These are phyloP conservation scores for Penicillium sp. DNA, from an alignment of 2,329 filamentous ascomycete genomes.

Conservation along the genomic window DNA sequence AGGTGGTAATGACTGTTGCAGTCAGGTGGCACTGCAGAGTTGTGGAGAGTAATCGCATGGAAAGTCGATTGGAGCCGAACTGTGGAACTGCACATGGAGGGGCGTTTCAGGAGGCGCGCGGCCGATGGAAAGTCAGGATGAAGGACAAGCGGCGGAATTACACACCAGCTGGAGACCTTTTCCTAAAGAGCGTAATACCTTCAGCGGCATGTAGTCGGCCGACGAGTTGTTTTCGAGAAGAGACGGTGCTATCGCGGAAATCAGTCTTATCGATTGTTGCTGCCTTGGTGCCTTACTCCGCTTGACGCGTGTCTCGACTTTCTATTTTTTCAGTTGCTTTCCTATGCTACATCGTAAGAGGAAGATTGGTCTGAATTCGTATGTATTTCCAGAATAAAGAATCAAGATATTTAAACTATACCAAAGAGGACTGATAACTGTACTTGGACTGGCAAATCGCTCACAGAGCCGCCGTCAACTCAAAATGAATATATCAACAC, in stretches of 20 bases:
- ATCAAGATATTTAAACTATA: neutral
- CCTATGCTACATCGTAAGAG: neutral
- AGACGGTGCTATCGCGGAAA: slow-evolving; percentile 6
- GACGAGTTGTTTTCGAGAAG: slow-evolving; percentile 1
- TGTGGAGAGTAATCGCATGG: slow-evolving; percentile 55
- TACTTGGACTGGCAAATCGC: neutral
- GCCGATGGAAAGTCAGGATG: neutral
- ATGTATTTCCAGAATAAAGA: neutral
- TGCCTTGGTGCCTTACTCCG: slow-evolving; percentile 15
- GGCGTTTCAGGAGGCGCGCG: neutral
- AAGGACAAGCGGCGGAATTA: slow-evolving; percentile 1
- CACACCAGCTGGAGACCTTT: slow-evolving; percentile 4
- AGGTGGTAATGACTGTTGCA: slow-evolving; percentile 62
- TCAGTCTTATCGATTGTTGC: slow-evolving; percentile 11
- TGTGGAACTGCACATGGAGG: slow-evolving; percentile 9
- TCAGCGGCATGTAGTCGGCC: slow-evolving; percentile 9
- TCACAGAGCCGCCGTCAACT: slow-evolving; percentile 2
- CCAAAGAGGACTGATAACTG: neutral
- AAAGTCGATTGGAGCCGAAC: slow-evolving; percentile 13
- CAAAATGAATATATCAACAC: slow-evolving; percentile 1
- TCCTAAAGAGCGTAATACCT: neutral
- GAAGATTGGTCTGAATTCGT: neutral
- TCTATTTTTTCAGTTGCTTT: neutral
- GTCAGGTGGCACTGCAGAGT: slow-evolving; percentile 70
- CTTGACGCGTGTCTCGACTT: neutral